phyloP scores from a whole-genome alignment of 192 early-diverging fungal species.

The Coemansia sp. region DNA sequence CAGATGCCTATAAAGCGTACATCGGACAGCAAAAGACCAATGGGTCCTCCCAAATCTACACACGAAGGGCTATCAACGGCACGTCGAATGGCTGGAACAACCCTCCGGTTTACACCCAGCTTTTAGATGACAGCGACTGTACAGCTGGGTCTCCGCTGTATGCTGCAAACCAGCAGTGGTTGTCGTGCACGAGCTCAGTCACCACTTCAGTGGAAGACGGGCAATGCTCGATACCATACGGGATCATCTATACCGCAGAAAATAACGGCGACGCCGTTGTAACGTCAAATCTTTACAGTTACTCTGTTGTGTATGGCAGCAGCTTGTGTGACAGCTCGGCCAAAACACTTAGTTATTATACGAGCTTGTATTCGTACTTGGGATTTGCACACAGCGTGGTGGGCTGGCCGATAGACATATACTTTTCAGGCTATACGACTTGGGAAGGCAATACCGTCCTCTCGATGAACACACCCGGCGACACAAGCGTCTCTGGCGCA shows the following conservation, averaged over 20 bases:
- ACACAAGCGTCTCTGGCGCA: too few species aligned
- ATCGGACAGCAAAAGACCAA: neutral
- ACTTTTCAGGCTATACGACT: neutral
- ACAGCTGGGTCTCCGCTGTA: neutral
- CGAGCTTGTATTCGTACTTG: conserved; percentile 13
- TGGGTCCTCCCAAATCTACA: neutral
- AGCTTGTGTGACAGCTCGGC: conserved; percentile 2
- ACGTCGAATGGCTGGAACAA: neutral
- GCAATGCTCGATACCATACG: conserved; percentile 19
- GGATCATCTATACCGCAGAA: conserved; percentile 11
- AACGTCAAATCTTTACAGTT: conserved; percentile 10
- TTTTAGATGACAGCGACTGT: neutral
- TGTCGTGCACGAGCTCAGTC: neutral
- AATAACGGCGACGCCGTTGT: neutral
- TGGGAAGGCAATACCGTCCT: neutral
- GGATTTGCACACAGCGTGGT: conserved; percentile 6
- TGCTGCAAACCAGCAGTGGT: neutral
- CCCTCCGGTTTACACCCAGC: neutral
- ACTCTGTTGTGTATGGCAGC: conserved; percentile 11
- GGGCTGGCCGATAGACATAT: neutral
- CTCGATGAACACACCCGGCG: neutral
- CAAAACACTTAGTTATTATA: conserved; percentile 21
- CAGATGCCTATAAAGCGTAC: neutral
- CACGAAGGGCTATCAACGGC: neutral
- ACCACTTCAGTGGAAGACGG: neutral